These are phyloP conservation scores for Pythium plurisporium DNA, from an alignment of 352 stramenopile genomes.

Conservation along the genomic window DNA sequence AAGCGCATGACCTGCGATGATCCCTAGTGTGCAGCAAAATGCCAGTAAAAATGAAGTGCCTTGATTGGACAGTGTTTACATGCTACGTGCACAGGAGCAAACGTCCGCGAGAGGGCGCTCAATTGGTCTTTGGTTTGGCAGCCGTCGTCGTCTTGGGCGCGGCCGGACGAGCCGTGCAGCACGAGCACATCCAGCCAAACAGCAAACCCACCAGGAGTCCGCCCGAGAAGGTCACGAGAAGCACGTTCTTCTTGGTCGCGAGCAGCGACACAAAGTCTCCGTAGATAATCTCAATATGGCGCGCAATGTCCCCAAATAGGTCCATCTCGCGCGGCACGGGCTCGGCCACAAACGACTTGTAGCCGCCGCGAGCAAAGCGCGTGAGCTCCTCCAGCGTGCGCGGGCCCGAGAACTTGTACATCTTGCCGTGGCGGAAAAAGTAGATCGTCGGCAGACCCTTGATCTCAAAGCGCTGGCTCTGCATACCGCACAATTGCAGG, in stretches of 20 bases:
- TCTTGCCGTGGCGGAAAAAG: conserved; percentile 69
- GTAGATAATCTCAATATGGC: conserved; percentile 49
- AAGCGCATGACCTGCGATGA: no score
- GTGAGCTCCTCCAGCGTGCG: conserved; percentile 54
- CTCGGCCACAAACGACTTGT: conserved; percentile 41
- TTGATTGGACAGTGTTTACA: no score
- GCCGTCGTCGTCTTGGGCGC: conserved; percentile 15
- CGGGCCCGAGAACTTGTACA: conserved; percentile 69
- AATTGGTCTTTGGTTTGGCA: conserved; percentile 60
- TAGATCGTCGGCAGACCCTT: conserved; percentile 74
- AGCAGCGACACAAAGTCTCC: conserved; percentile 65
- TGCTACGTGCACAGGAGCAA: no score
- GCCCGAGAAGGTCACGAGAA: conserved; percentile 68
- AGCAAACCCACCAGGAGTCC: conserved; percentile 60
- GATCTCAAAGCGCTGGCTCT: conserved; percentile 82
- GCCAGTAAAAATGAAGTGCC: no score
- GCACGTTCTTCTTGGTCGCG: conserved; percentile 78
- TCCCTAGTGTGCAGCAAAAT: no score
- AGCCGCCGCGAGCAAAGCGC: conserved; percentile 57
- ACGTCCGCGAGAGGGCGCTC: no score
- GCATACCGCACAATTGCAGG: background rate
- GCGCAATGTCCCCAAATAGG: conserved; percentile 31
- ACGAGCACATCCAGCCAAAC: conserved; percentile 66
- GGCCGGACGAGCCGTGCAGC: conserved; percentile 48
- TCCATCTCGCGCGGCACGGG: conserved; percentile 30